Percentiles rank a stretch among this genome's conserved stretches.
These are phyloP conservation scores for Rhazya stricta DNA, from an alignment of 257 asterid genomes.

Conservation along the genomic window DNA sequence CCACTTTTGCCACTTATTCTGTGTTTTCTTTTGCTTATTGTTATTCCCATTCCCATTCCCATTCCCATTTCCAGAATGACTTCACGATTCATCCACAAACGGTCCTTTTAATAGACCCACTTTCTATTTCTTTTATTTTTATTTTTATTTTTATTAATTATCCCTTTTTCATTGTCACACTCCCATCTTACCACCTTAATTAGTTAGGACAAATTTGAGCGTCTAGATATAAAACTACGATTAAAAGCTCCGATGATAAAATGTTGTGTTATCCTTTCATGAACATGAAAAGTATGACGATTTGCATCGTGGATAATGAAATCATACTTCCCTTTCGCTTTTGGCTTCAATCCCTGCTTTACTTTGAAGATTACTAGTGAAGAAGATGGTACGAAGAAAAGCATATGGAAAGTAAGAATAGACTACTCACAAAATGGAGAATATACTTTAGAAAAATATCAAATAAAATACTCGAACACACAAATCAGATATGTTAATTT, in stretches of 20 bases:
- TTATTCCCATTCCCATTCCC: neutral
- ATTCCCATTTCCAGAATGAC: neutral
- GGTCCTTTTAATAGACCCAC: too few relatives aligned
- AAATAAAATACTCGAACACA: too few relatives aligned
- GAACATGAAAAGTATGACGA: neutral
- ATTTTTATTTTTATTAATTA: too few relatives aligned
- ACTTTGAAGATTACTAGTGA: neutral
- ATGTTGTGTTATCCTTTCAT: neutral
- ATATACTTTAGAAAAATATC: too few relatives aligned
- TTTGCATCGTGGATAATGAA: neutral
- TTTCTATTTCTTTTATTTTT: too few relatives aligned
- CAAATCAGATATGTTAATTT: too few relatives aligned
- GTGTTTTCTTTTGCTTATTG: neutral
- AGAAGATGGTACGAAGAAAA: neutral
- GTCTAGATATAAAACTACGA: too few relatives aligned
- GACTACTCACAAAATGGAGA: neutral
- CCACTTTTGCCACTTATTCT: slow-evolving; percentile 9
- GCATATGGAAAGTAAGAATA: neutral
- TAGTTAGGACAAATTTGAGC: too few relatives aligned
- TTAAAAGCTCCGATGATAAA: too few relatives aligned
- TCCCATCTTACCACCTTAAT: too few relatives aligned
- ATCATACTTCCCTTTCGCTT: neutral
- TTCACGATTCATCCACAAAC: slow-evolving; percentile 8
- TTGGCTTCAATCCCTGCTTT: neutral
- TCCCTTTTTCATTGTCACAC: too few relatives aligned